Base-by-base conservation (phyloP, 192 early-diverging fungal genomes). In the Backusella liffmaniae region DNA sequence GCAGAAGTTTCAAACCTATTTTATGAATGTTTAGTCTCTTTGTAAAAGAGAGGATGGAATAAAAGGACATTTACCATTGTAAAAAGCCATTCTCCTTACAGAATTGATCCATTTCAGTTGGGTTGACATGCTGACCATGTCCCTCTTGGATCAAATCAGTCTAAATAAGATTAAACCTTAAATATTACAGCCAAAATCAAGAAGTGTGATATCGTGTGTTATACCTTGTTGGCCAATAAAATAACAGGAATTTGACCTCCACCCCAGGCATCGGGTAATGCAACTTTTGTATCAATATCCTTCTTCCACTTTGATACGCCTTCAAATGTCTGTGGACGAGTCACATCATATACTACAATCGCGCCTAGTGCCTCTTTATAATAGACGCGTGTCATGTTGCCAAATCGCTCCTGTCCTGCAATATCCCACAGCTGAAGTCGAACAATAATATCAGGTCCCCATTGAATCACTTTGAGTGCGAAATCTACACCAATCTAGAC, bases 371-470 rank as follows among this genome's bases (percentile, higher is more conserved):
- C 88, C 35, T 87, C 88, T 56, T 88, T 90, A 67, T 88, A 90
- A 35, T 90, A 90, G 3, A 90, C 88, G 68, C 87, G 77, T 41
- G 89, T 90, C 81, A 90, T 82, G 36, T 83, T 84, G 23, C 86
- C 83, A 73, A 88, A 90, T 71, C 87, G 83, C 79, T 90, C 89
- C 67, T 90, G 89, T 6, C 89, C 89, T 10, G 89, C 89, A 76
- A 90, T 90, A 77, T 90, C 89, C 89, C 89, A 90, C 30, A 90
- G 77, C 66, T 90, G 89, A 53, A 90, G 78, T 75, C 87, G 79
- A 35, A 90, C 83, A 26, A 87, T 83, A 1, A 83, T 85, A 39
- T 87, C 85, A 15, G 84, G 83, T 53, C 84, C 84, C 84, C 85
- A 88, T 51, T 87, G 84, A 37, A 90, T 83, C 16, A 85, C 83